phyloP scores from a whole-genome alignment of 768 basidiomycete genomes.

The Hygrocybe punicea region DNA sequence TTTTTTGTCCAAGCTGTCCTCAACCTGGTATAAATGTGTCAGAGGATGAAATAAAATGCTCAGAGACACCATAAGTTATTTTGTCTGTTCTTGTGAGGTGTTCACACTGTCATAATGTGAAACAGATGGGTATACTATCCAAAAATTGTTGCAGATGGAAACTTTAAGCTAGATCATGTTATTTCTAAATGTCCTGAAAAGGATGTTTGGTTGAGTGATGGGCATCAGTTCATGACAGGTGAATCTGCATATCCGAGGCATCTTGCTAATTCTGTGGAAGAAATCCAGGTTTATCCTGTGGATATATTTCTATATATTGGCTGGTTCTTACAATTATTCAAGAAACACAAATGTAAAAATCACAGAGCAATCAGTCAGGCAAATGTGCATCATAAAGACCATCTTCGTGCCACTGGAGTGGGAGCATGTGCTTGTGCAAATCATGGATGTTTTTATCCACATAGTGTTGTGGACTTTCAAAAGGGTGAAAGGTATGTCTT shows the following conservation, averaged over 20 bases:
- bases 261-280: slow-evolving; percentile 3
- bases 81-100: background rate
- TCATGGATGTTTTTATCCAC: slow-evolving; percentile 32
- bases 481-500: slow-evolving; percentile 25
- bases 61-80: background rate
- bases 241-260: slow-evolving; percentile 19
- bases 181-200: slow-evolving; percentile 20
- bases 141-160: slow-evolving; percentile 24
- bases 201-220: slow-evolving; percentile 27
- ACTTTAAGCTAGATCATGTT: slow-evolving; percentile 27
- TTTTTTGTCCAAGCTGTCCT: slow-evolving; percentile 7
- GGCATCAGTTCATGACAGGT: slow-evolving; percentile 25
- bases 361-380: slow-evolving; percentile 19
- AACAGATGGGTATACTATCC: slow-evolving; percentile 2
- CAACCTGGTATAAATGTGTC: slow-evolving; percentile 12
- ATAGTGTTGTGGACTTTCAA: slow-evolving; percentile 31
- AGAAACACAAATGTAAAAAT: slow-evolving; percentile 17
- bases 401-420: slow-evolving; percentile 26
- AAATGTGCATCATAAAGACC: slow-evolving; percentile 6
- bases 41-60: background rate
- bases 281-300: background rate
- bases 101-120: background rate
- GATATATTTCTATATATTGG: background rate
- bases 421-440: slow-evolving; percentile 30
- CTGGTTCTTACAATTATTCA: slow-evolving; percentile 3